Evolutionary conservation across 306 rosid species (phyloP), one percentile per base, ranked within the genome.

Genomic region (Citrullus mucosospermus): DNA sequence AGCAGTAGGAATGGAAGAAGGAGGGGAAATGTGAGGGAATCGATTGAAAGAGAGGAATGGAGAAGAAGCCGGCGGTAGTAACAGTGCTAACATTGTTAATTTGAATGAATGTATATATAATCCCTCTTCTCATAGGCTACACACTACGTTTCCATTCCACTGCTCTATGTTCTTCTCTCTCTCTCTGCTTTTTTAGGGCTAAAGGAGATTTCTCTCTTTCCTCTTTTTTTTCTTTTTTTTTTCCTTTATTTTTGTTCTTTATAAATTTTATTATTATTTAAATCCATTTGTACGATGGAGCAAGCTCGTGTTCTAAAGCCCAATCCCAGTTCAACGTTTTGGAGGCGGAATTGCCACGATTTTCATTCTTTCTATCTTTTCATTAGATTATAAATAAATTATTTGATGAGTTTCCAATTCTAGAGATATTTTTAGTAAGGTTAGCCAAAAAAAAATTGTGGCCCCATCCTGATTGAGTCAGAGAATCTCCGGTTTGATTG

Each of bases 21-120:
- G 58, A 36, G 82, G 30, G 6, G 80, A 72, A 78, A 84, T 82
- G 75, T 54, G 88, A 77, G 93, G 87, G 82, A 89, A 78, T 55
- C 93, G 92, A 86, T 70, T 81, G 87, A 90, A 79, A 78, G 87
- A 83, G 70, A 81, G 22, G n/a, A 84, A 57, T 13, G 84, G 82
- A 57, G 88, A 75, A 13, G 86, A 82, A 69, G 79, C 84, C 84
- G 91, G 89, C 88, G 88, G 79, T 83, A 85, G 46, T 62, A 90
- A 78, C 4, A 76, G 67, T 50, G 77, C 76, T 59, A 83, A 1
- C 88, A 83, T 82, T 71, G 14, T 18, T 41, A 11, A 5, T 25
- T 34, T 51, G 56, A 25, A 61, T 34, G 9, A 44, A 30, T 77
- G 55, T 50, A 71, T 71, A 20, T 73, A 65, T 78, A 46, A 13